Evolutionary conservation across 106 monocot species (phyloP).

Genomic region (Dendrobium nobile): DNA sequence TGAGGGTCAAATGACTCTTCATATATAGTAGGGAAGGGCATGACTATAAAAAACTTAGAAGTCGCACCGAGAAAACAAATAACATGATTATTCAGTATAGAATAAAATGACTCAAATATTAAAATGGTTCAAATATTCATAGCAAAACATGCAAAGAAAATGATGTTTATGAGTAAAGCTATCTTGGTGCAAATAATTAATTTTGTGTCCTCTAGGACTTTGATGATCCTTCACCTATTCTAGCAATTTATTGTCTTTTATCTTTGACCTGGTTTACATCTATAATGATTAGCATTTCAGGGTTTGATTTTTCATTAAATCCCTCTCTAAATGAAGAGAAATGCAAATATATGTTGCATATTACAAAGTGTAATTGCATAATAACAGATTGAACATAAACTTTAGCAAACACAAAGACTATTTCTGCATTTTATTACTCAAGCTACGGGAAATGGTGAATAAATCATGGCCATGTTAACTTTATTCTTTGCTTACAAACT

Average conservation of each 20-base stretch:
- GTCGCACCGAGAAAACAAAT: too few species aligned
- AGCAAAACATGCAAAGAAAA: too few species aligned
- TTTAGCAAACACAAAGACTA: neutral
- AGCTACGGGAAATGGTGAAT: neutral
- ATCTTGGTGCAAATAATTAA: neutral
- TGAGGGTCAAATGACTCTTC: too few species aligned
- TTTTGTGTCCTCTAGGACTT: neutral
- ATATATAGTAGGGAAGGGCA: too few species aligned
- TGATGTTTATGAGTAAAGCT: too few species aligned
- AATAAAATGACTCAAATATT: too few species aligned
- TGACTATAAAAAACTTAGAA: too few species aligned
- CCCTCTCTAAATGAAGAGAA: neutral
- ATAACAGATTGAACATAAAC: neutral
- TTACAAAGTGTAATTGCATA: neutral
- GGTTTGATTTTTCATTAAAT: neutral
- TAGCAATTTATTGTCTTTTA: neutral
- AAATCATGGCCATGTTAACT: neutral
- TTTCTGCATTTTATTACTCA: neutral
- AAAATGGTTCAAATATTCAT: too few species aligned
- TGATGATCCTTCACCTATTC: neutral
- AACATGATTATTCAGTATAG: too few species aligned
- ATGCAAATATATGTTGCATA: neutral
- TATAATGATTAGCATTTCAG: neutral
- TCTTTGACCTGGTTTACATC: neutral
- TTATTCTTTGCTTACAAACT: too few species aligned